phyloP scores from a whole-genome alignment of 306 rosid species.

The Lathyrus aphaca region DNA sequence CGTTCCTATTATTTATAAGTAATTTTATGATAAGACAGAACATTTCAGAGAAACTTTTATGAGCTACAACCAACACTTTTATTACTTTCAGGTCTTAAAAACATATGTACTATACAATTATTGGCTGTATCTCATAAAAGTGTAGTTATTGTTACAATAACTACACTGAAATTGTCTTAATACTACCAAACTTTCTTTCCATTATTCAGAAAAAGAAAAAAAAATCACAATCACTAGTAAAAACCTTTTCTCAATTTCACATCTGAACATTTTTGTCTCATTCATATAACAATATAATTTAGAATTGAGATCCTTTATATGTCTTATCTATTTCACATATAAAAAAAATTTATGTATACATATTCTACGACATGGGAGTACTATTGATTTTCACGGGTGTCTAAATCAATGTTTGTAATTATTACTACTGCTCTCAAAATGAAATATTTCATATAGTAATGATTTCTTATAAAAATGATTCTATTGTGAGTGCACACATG shows the following conservation, averaged over 20 bases:
- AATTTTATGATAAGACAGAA: conserved; percentile 19
- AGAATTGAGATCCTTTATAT: neutral
- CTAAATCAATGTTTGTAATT: conserved; percentile 36
- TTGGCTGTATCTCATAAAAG: no score
- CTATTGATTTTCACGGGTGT: conserved; percentile 40
- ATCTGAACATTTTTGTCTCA: conserved; percentile 12
- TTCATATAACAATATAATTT: conserved; percentile 2
- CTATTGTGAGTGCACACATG: conserved; percentile 36
- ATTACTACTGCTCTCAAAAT: conserved; percentile 25
- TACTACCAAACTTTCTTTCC: neutral
- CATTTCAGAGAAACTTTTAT: conserved; percentile 39
- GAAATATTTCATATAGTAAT: conserved; percentile 14
- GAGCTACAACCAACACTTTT: conserved; percentile 47
- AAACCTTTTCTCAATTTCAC: conserved; percentile 5
- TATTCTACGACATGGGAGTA: conserved; percentile 1
- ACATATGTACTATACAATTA: conserved; percentile 23
- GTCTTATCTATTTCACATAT: no score
- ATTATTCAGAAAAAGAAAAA: neutral
- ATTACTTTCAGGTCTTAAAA: conserved; percentile 47
- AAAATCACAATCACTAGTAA: conserved; percentile 8
- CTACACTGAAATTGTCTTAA: conserved; percentile 29
- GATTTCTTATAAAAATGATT: conserved; percentile 27
- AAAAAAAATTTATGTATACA: neutral
- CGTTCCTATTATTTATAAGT: no score
- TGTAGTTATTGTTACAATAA: neutral